phyloP scores from a whole-genome alignment of 1,284 basidiomycete species.

The Apiotrichum veenhuisii region DNA sequence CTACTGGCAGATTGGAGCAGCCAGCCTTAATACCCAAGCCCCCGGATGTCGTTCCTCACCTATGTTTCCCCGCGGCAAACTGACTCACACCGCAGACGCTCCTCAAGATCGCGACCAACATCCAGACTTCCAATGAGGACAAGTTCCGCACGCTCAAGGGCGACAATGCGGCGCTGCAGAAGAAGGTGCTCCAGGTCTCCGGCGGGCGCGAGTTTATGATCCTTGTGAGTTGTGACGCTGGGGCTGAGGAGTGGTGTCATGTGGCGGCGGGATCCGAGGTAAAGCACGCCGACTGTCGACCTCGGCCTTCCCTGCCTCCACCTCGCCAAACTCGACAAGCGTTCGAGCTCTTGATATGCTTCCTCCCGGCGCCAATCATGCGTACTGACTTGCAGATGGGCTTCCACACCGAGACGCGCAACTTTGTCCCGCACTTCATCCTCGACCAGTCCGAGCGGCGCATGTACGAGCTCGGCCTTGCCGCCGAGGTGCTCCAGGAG shows the following conservation, averaged over 20 bases:
- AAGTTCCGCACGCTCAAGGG: conserved; percentile 41
- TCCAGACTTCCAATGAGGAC: conserved; percentile 31
- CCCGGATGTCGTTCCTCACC: too few species aligned
- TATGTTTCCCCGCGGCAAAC: background rate
- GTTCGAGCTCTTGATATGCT: too few species aligned
- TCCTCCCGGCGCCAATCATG: too few species aligned
- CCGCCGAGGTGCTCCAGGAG: conserved; percentile 29
- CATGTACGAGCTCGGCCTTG: conserved; percentile 37
- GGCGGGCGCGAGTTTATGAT: conserved; percentile 45
- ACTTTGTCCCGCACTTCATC: conserved; percentile 33
- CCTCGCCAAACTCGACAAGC: background rate
- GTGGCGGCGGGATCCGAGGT: too few species aligned
- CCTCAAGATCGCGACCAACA: conserved; percentile 43
- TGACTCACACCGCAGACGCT: conserved; percentile 33
- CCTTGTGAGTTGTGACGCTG: conserved; percentile 28
- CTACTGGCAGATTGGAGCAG: too few species aligned
- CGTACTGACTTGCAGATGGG: conserved; percentile 42
- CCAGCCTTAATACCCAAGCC: too few species aligned
- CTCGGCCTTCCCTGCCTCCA: too few species aligned
- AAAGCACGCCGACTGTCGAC: too few species aligned
- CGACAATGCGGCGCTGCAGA: conserved; percentile 34
- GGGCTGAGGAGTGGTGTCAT: background rate
- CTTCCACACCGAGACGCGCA: conserved; percentile 35
- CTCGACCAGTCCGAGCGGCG: conserved; percentile 29
- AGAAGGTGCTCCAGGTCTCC: conserved; percentile 35